phyloP scores from a whole-genome alignment of 768 basidiomycete species.

The Mycena epipterygia region DNA sequence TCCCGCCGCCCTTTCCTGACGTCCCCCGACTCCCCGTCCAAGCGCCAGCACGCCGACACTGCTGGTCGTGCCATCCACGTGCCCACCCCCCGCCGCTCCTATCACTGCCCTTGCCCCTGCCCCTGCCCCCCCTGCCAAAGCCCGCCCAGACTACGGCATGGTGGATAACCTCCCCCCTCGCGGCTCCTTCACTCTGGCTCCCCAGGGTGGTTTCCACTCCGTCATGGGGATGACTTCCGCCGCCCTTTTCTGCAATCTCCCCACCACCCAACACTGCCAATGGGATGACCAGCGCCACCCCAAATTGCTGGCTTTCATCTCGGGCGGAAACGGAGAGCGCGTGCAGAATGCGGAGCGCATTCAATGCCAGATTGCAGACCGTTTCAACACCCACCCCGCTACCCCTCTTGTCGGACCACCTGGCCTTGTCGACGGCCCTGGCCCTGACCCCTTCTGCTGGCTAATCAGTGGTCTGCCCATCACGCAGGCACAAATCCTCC shows the following conservation, averaged over 20 bases:
- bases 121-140: too few species aligned
- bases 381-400: neutral
- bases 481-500: neutral
- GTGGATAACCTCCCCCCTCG: neutral
- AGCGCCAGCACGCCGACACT: too few species aligned
- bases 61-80: too few species aligned
- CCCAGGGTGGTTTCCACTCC: neutral
- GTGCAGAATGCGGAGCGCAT: neutral
- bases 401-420: neutral
- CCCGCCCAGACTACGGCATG: neutral
- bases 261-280: neutral
- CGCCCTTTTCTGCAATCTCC: neutral
- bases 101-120: too few species aligned
- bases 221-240: neutral
- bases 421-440: neutral
- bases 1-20: too few species aligned
- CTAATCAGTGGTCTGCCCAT: neutral
- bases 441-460: neutral
- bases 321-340: neutral
- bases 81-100: too few species aligned
- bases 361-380: neutral
- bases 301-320: neutral
- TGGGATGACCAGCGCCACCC: neutral
- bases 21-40: too few species aligned
- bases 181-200: neutral